Conservation (phyloP, 345 rosid species). For the Draba incana region DNA sequence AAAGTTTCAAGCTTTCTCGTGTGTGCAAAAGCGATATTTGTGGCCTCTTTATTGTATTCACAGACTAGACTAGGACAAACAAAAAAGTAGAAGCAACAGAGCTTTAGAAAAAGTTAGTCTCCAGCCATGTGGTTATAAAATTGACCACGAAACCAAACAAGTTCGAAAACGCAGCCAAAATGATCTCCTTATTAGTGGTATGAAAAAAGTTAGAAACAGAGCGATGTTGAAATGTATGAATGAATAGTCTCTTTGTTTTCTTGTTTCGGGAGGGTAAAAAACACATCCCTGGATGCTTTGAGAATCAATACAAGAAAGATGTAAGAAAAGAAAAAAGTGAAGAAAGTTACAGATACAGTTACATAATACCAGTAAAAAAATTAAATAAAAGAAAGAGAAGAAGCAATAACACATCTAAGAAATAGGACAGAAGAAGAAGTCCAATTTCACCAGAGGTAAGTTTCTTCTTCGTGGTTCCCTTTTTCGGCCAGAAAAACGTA, state of each 20-base stretch:
- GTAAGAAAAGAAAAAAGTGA: conserved; percentile 27
- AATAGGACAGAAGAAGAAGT: conserved; percentile 45
- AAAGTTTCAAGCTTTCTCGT: conserved; percentile 58
- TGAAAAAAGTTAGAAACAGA: too few species aligned
- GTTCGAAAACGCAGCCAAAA: too few species aligned
- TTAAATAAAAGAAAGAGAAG: conserved; percentile 8
- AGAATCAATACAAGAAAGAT: conserved; percentile 43
- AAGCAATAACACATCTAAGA: conserved; percentile 38
- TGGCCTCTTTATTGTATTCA: conserved; percentile 50
- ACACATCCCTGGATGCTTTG: conserved; percentile 33
- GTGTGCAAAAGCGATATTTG: conserved; percentile 45
- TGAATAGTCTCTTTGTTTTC: conserved; percentile 27
- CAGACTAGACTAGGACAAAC: conserved; percentile 41
- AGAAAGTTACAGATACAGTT: conserved; percentile 43
- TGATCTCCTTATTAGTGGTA: too few species aligned
- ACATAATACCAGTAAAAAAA: conserved; percentile 32
- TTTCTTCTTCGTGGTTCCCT: conserved; percentile 36
- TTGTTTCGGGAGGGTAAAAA: conserved; percentile 33
- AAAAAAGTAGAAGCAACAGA: background rate
- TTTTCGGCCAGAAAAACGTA: conserved; percentile 31
- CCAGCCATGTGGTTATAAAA: conserved; percentile 19
- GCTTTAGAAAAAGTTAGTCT: conserved; percentile 16
- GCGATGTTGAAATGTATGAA: conserved; percentile 16
- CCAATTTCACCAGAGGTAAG: conserved; percentile 44
- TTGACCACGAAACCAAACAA: conserved; percentile 34